These are phyloP conservation scores for Grigorovia jiainica DNA, from an alignment of 805 yeast species.

Conservation along the genomic window DNA sequence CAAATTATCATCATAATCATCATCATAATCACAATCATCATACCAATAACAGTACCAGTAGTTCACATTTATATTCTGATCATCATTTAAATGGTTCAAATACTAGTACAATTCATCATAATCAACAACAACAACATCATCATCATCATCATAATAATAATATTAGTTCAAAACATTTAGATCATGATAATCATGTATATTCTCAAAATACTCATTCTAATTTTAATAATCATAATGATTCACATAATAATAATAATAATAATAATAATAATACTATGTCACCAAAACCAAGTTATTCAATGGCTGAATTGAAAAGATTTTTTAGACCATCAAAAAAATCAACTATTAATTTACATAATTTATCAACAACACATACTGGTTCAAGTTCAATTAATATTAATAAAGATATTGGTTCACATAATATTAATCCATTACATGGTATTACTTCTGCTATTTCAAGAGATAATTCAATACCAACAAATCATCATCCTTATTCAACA, in stretches of 20 bases:
- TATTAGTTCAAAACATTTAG: neutral
- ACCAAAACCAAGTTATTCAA: constrained; percentile 34
- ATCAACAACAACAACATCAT: neutral
- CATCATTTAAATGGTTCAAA: neutral
- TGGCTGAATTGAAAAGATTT: constrained; percentile 65
- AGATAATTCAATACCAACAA: constrained; percentile 1
- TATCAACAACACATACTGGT: constrained; percentile 6
- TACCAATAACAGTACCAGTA: neutral
- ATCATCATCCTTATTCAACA: constrained; percentile 11
- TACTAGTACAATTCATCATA: neutral
- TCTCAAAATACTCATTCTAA: neutral
- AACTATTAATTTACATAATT: constrained; percentile 4
- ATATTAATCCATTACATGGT: constrained; percentile 1
- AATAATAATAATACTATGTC: constrained; percentile 7
- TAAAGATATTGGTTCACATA: neutral
- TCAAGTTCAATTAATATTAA: neutral
- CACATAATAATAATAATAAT: constrained; percentile 1
- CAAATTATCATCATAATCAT: no score
- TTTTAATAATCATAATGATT: constrained; percentile 1
- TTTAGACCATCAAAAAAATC: constrained; percentile 44
- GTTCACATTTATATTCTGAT: neutral
- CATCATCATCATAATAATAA: neutral
- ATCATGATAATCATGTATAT: constrained; percentile 2
- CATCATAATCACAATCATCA: neutral
- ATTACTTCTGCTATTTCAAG: neutral